These are phyloP conservation scores for Penicillium chermesinum DNA, from an alignment of 495 filamentous ascomycete genomes.

Conservation along the genomic window DNA sequence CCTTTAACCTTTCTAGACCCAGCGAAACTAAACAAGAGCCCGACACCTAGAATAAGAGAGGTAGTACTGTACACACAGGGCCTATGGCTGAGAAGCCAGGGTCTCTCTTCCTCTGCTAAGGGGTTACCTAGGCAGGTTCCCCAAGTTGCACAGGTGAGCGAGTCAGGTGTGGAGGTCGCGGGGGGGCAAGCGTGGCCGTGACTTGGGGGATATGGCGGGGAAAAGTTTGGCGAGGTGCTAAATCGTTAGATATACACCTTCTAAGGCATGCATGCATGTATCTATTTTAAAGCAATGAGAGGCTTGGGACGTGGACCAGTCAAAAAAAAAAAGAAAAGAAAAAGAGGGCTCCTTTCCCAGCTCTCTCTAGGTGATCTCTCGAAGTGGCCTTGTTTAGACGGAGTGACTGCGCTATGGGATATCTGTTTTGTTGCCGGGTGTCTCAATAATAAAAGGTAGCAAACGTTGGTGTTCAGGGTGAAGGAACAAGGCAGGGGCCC, in stretches of 20 bases:
- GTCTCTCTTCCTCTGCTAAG: no score
- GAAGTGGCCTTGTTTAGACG: no score
- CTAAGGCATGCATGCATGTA: not conserved
- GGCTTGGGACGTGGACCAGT: not conserved
- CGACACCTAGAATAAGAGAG: not conserved
- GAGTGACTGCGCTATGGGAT: no score
- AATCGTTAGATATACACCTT: not conserved
- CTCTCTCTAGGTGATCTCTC: no score
- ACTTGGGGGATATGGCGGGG: not conserved
- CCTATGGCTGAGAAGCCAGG: no score
- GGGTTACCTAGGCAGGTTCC: not conserved
- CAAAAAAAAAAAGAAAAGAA: not conserved
- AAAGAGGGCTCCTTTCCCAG: no score
- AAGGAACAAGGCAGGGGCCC: no score
- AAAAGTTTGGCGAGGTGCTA: not conserved
- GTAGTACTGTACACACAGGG: no score
- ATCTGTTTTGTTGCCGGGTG: no score
- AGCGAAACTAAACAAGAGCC: slow-evolving; percentile 2
- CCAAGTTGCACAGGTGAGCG: not conserved
- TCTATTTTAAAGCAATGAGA: not conserved
- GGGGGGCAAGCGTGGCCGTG: not conserved
- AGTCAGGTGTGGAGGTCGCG: not conserved
- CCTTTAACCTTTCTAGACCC: not conserved
- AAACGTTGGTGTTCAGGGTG: no score
- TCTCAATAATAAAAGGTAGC: no score